phyloP scores from a whole-genome alignment of 352 stramenopile genomes.

The Phytophthora constricta region DNA sequence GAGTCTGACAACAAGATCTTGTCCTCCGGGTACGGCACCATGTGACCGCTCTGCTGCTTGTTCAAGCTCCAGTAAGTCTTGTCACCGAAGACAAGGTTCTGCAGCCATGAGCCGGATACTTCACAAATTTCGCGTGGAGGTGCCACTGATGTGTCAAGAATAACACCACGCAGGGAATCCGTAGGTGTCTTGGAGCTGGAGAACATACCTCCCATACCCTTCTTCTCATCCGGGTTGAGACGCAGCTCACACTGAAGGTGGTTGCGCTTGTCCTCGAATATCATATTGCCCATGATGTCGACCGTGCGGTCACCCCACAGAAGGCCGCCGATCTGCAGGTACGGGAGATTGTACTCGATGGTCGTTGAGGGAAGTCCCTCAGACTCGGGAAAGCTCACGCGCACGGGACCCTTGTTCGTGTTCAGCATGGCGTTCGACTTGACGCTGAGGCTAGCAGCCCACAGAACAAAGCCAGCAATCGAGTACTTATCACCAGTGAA shows the following conservation, averaged over 20 bases:
- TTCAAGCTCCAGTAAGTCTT: slow-evolving; percentile 78
- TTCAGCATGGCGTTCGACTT: slow-evolving; percentile 88
- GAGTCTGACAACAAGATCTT: slow-evolving; percentile 79
- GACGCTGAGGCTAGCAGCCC: slow-evolving; percentile 81
- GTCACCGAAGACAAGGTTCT: slow-evolving; percentile 72
- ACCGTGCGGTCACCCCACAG: slow-evolving; percentile 86
- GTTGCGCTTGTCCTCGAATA: slow-evolving; percentile 85
- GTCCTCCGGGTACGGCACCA: slow-evolving; percentile 59
- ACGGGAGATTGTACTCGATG: slow-evolving; percentile 76
- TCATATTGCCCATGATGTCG: slow-evolving; percentile 70
- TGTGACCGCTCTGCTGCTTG: slow-evolving; percentile 64
- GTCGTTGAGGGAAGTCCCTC: slow-evolving; percentile 47
- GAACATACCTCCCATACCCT: slow-evolving; percentile 87
- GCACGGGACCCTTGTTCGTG: slow-evolving; percentile 79
- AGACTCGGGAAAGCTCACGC: slow-evolving; percentile 66
- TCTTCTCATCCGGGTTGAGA: slow-evolving; percentile 88
- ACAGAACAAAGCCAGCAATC: slow-evolving; percentile 75
- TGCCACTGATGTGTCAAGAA: slow-evolving; percentile 68
- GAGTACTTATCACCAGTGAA: slow-evolving; percentile 76
- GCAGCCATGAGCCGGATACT: slow-evolving; percentile 80
- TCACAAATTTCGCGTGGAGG: slow-evolving; percentile 68
- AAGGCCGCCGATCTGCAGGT: slow-evolving; percentile 77
- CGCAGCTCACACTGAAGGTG: slow-evolving; percentile 71
- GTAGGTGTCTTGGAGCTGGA: slow-evolving; percentile 78
- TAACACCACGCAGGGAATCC: slow-evolving; percentile 72